Conservation (phyloP, 345 rosid genomes). For the Isatis tinctoria region DNA sequence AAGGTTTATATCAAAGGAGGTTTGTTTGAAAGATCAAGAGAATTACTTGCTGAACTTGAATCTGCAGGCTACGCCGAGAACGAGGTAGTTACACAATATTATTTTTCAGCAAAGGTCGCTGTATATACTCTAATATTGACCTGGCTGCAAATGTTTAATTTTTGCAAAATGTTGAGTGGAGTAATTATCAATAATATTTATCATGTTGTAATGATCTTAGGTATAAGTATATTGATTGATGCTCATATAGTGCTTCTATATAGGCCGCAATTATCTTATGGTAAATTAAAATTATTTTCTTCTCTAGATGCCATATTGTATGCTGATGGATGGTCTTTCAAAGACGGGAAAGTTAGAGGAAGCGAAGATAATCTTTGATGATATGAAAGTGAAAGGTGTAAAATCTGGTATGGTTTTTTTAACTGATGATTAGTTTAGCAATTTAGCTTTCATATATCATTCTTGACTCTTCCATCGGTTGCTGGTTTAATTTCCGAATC, state of each 20-base stretch:
- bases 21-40: slow-evolving; percentile 74
- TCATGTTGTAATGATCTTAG: not conserved
- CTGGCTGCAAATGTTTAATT: not conserved
- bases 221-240: not conserved
- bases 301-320: slow-evolving; percentile 83
- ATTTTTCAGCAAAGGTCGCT: not conserved
- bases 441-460: slow-evolving; percentile 13
- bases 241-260: not conserved
- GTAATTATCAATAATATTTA: not conserved
- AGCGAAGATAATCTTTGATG: slow-evolving; percentile 59
- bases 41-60: slow-evolving; percentile 62
- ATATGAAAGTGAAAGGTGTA: slow-evolving; percentile 52
- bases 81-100: slow-evolving; percentile 48
- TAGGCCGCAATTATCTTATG: not conserved
- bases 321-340: slow-evolving; percentile 85
- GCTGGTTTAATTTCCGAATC: not conserved
- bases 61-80: slow-evolving; percentile 65
- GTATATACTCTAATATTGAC: not conserved
- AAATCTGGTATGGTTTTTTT: slow-evolving; percentile 57
- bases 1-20: slow-evolving; percentile 91
- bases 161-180: not conserved
- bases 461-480: not conserved
- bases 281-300: not conserved
- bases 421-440: not conserved
- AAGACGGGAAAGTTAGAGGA: slow-evolving; percentile 70